These are phyloP conservation scores for Tricholoma saponaceum DNA, from an alignment of 768 basidiomycete genomes.

Conservation along the genomic window DNA sequence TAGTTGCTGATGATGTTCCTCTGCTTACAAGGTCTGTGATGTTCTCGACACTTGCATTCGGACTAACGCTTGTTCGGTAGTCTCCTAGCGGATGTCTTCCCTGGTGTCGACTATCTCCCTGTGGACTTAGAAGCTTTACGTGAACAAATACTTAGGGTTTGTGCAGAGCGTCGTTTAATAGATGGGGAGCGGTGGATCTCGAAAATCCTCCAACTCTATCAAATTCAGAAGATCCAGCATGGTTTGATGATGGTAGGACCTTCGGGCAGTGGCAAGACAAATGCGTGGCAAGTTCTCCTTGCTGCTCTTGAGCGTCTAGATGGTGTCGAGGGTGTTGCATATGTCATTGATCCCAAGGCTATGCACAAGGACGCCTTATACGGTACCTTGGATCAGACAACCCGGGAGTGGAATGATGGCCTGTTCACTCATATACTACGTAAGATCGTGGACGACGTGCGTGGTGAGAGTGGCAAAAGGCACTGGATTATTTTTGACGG, in stretches of 20 bases:
- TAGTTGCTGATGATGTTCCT: conserved; percentile 96
- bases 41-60: background rate
- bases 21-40: conserved; percentile 75
- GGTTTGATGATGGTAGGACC: conserved; percentile 99
- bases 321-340: conserved; percentile 87
- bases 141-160: conserved; percentile 84
- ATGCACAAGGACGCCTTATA: conserved; percentile 99
- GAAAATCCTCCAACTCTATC: conserved; percentile 96
- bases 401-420: conserved; percentile 99
- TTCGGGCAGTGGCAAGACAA: conserved; percentile 94
- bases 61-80: conserved; percentile 35
- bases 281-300: conserved; percentile 94
- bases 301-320: conserved; percentile 88
- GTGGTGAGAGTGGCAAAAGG: conserved; percentile 92
- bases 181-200: conserved; percentile 86
- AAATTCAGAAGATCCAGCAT: conserved; percentile 99
- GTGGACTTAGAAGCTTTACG: conserved; percentile 84
- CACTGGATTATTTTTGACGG: conserved; percentile 99
- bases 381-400: conserved; percentile 94
- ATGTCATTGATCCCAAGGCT: conserved; percentile 98
- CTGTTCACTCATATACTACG: conserved; percentile 96
- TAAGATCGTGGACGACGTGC: conserved; percentile 97
- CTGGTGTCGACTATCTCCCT: conserved; percentile 87
- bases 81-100: conserved; percentile 94
- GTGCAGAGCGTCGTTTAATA: conserved; percentile 80